Base-by-base conservation (phyloP, 306 rosid genomes). In the Lablab purpureus region DNA sequence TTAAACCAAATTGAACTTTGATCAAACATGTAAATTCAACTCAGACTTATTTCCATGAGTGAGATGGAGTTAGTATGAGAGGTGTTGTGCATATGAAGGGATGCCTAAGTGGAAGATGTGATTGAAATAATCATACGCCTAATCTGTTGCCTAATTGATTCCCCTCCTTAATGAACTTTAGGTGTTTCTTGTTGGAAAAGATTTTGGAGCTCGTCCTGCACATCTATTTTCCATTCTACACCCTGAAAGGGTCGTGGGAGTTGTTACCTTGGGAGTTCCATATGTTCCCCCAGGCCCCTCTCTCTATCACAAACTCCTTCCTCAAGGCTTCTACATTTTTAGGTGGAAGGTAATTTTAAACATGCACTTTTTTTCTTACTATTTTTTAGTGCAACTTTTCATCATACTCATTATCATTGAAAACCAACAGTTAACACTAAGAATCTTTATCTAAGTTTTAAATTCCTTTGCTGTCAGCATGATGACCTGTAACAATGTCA, bases 251-350 rank as follows among this genome's bases (percentile, higher is more conserved):
- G 89, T 89, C 3, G n/a, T 81, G 46, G 97, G 97, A 82, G 87
- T 94, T 72, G 75, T 92, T 68, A 83, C 97, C 0, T 62, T 92
- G 75, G 98, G 98, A 60, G 71, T 82, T 78, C 97, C 97, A 12
- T 80, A 76, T 81, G 18, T 71, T 71, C 93, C 93, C 3, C 90
- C 89, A 18, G 21, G 88, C 22, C 91, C 80, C 8, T 23, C 67
- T 22, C 2, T 2, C 41, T 77, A 1, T 43, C 21, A 52, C 3
- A 70, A 83, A 8, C 0, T 19, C 62, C 87, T 89, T 67, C 92
- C 90, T 23, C 92, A 94, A 90, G 98, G 96, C 49, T 88, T 92
- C 89, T 90, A 90, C 80, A 85, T 94, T 25, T 87, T 85, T 41
- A 89, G 97, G 84, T 94, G 96, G 92, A 52, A 45, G 89, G 97